A percentile compares a stretch with the other conserved stretches of the same genome.
These are phyloP conservation scores for Atalantia buxifolia DNA, from an alignment of 345 rosid genomes.

Conservation along the genomic window DNA sequence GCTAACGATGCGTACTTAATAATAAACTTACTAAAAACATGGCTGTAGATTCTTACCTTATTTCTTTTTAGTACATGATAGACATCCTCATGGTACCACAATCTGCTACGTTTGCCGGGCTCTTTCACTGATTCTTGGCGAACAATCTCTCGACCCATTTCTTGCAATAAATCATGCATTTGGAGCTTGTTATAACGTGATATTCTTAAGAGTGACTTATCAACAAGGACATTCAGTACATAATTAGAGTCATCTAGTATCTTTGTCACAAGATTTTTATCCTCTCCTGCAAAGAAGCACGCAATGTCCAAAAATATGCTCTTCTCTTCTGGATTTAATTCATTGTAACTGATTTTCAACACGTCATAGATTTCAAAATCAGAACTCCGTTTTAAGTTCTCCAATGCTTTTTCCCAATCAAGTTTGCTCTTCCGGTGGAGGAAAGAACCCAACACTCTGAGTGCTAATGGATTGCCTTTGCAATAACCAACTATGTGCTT, in stretches of 20 bases:
- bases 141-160: constrained; percentile 15
- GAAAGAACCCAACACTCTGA: neutral
- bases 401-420: neutral
- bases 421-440: neutral
- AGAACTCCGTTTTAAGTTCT: neutral
- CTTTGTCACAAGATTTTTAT: constrained; percentile 9
- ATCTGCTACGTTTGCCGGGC: constrained; percentile 12
- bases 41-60: neutral
- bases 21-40: too few relatives aligned
- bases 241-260: constrained; percentile 15
- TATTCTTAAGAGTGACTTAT: constrained; percentile 32
- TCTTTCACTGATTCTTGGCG: neutral
- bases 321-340: constrained; percentile 11
- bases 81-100: constrained; percentile 8
- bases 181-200: constrained; percentile 7
- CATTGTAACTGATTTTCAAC: constrained; percentile 17
- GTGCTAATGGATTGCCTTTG: constrained; percentile 19
- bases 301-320: constrained; percentile 43
- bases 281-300: constrained; percentile 35
- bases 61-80: neutral
- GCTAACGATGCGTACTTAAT: accelerated
- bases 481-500: neutral
- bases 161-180: constrained; percentile 46
- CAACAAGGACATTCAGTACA: constrained; percentile 2
- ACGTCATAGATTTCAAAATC: neutral